A percentile compares a stretch with the other conserved stretches of the same genome.
phyloP scores from a whole-genome alignment of 2,329 filamentous ascomycete genomes.

The Colletotrichum sp. region DNA sequence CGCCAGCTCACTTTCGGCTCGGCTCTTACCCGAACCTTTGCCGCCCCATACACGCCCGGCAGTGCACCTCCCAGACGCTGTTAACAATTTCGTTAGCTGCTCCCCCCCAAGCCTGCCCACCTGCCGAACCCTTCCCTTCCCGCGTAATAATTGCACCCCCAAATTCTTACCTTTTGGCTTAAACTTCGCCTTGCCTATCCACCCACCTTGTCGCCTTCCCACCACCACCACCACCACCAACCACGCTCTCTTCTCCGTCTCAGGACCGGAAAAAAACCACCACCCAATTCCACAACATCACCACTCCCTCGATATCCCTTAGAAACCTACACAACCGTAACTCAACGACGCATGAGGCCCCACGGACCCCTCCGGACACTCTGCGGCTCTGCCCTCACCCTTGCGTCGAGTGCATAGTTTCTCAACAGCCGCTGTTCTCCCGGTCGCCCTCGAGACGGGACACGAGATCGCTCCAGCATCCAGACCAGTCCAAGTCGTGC shows the following conservation, averaged over 20 bases:
- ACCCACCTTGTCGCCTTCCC: not conserved
- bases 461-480: conserved; percentile 11
- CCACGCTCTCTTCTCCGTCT: not conserved
- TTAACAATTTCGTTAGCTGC: not conserved
- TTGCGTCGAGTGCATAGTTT: conserved; percentile 17
- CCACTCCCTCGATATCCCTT: not conserved
- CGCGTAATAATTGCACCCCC: not conserved
- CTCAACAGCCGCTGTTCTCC: conserved; percentile 20
- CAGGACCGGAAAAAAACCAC: conserved; percentile 7
- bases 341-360: conserved; percentile 14
- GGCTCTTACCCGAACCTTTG: conserved; percentile 11
- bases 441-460: conserved; percentile 20
- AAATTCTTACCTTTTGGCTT: not conserved
- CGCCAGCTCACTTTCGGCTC: not conserved
- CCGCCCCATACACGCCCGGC: not conserved
- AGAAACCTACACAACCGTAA: not conserved
- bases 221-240: not conserved
- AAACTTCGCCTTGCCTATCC: not conserved
- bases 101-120: not conserved
- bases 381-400: conserved; percentile 8
- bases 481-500: conserved; percentile 26
- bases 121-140: conserved; percentile 1
- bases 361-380: conserved; percentile 1
- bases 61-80: not conserved
- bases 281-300: conserved; percentile 1